Conservation (phyloP, 306 rosid genomes). For the Urtica urens region DNA sequence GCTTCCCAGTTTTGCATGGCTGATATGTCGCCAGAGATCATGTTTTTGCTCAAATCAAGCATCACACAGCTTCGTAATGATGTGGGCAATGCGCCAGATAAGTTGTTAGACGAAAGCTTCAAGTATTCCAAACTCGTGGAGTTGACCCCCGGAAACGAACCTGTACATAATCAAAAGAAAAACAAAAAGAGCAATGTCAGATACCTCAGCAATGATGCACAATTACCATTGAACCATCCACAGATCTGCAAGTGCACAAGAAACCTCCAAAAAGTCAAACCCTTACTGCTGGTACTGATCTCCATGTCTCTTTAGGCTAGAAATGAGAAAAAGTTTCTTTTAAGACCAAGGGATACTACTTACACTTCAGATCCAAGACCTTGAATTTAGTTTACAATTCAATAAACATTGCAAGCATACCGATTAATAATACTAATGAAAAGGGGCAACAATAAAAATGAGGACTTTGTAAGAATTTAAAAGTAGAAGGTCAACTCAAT, state of each 20-base stretch:
- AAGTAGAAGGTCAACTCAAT: constrained; percentile 9
- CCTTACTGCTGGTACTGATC: not conserved
- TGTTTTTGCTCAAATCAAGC: constrained; percentile 59
- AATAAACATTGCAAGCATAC: too few species aligned
- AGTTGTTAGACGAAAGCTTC: constrained; percentile 71
- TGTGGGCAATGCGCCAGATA: constrained; percentile 64
- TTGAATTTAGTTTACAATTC: too few species aligned
- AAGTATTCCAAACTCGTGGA: constrained; percentile 51
- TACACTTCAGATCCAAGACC: too few species aligned
- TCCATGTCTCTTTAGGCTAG: too few species aligned
- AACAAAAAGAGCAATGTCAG: constrained; percentile 10
- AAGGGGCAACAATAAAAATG: not conserved
- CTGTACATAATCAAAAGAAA: constrained; percentile 32
- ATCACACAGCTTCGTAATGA: constrained; percentile 28
- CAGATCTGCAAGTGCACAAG: too few species aligned
- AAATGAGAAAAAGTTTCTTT: too few species aligned
- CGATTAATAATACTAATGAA: not conserved
- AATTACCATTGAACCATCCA: not conserved
- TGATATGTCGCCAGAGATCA: constrained; percentile 55
- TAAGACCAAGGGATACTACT: too few species aligned
- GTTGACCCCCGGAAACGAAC: constrained; percentile 54
- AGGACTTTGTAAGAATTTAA: not conserved
- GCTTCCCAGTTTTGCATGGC: constrained; percentile 57
- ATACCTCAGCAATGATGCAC: constrained; percentile 3
- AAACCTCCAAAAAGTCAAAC: not conserved